Base-by-base conservation (phyloP, 2,329 filamentous ascomycete species). In the Helotiales sp. region DNA sequence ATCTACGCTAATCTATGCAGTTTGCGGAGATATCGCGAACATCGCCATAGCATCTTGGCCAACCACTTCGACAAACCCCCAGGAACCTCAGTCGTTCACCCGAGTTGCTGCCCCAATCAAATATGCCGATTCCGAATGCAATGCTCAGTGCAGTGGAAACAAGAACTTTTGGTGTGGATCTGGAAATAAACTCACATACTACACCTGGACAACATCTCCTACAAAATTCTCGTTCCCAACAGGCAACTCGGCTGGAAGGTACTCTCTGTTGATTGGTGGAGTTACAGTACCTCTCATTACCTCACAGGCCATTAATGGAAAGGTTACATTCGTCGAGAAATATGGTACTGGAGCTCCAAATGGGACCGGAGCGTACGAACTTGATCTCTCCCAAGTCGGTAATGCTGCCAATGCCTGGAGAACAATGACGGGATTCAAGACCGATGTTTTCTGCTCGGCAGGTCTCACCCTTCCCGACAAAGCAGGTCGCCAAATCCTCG, bases 401-500 rank as follows among this genome's bases (percentile, higher is more conserved):
- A 82, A 89, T 75, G 87, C 86, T 68, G 77, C 78, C 28, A 78
- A 77, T 32, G 87, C 85, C 1, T 91, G 88, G 86, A 81, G 87
- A 37, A 78, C 83, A 10, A 86, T 91, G 84, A 84, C 89, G 63
- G 78, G 63, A 8, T 34, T 82, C 73, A 87, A 89, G 80, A 90
- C 88, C 0, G 89, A 91, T 70, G 82, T 91, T 17, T 91, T 91
- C 77, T 91, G 89, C 75, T 84, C 89, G 40, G 89, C 85, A 8
- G 85, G 86, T 22, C 75, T 91, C 3, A 87, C 86, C 1, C 82
- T 91, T 24, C 89, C 89, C 0, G 88, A 91, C 74, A 87, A 87
- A 73, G 87, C 81, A 37, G 89, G 85, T 1, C 83, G 89, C 15
- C 86, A 89, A 75, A 81, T 91, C 71, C 89, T 86, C 62, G 80